Percentiles rank a stretch among this genome's conserved stretches.
phyloP scores from a whole-genome alignment of 1,139 yeast genomes.

The Geotrichum aggregatum region DNA sequence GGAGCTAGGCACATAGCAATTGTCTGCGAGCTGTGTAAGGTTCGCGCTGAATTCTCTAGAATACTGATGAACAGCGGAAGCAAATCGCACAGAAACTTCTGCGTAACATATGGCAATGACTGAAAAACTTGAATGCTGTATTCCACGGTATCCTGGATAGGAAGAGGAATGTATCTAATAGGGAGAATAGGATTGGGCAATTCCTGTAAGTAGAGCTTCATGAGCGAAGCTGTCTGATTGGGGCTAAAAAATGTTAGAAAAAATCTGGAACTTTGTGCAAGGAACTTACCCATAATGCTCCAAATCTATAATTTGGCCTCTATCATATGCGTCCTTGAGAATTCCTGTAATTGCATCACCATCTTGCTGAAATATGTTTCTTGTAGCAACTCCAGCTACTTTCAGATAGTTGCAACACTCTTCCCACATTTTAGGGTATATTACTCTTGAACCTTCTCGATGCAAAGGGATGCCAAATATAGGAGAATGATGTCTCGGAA shows the following conservation, averaged over 20 bases:
- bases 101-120: slow-evolving; percentile 27
- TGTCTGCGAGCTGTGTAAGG: slow-evolving; percentile 21
- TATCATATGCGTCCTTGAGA: slow-evolving; percentile 39
- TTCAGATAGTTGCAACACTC: slow-evolving; percentile 30
- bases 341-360: slow-evolving; percentile 31
- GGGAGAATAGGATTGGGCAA: slow-evolving; percentile 40
- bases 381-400: slow-evolving; percentile 27
- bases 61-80: slow-evolving; percentile 26
- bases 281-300: slow-evolving; percentile 35
- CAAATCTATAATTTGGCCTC: slow-evolving; percentile 40
- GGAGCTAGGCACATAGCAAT: slow-evolving; percentile 32
- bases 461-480: slow-evolving; percentile 36
- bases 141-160: slow-evolving; percentile 32
- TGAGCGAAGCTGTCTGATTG: slow-evolving; percentile 36
- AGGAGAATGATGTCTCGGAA: slow-evolving; percentile 39
- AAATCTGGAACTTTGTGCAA: background rate
- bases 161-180: slow-evolving; percentile 30
- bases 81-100: slow-evolving; percentile 27
- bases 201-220: slow-evolving; percentile 38
- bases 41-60: slow-evolving; percentile 22
- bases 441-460: slow-evolving; percentile 20
- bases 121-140: slow-evolving; percentile 28
- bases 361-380: slow-evolving; percentile 33
- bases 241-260: slow-evolving; percentile 26
- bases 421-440: slow-evolving; percentile 35